A percentile compares a stretch with the other conserved stretches of the same genome.
Evolutionary conservation across 169 alveolate species (phyloP).

Genomic region (Cyclospora cayetanensis): DNA sequence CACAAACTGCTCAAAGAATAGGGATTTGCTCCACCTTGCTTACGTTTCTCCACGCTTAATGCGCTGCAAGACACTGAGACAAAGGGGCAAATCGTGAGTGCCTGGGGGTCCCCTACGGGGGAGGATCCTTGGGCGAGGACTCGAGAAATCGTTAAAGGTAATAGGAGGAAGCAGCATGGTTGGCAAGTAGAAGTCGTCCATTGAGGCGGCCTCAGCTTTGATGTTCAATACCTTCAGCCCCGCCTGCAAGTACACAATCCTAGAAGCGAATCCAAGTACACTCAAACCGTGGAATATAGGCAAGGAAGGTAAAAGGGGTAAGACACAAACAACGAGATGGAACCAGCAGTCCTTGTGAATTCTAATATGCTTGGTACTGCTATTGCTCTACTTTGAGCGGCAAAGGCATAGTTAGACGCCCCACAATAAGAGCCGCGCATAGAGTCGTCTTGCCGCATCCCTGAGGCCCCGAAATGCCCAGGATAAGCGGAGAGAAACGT

Average conservation of each 20-base stretch:
- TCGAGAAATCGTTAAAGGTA: background rate
- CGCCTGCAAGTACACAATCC: background rate
- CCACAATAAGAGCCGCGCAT: slow-evolving; percentile 11
- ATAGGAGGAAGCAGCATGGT: slow-evolving; percentile 1
- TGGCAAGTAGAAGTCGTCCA: slow-evolving; percentile 48
- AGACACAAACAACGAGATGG: background rate
- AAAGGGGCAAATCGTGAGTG: slow-evolving; percentile 1
- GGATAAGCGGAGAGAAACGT: background rate
- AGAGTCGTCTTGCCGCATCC: slow-evolving; percentile 64
- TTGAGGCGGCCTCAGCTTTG: slow-evolving; percentile 35
- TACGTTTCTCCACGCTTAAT: slow-evolving; percentile 23
- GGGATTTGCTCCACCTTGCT: too few relatives aligned
- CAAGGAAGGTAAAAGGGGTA: too few relatives aligned
- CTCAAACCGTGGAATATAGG: background rate
- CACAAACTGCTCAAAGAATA: too few relatives aligned
- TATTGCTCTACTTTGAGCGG: background rate
- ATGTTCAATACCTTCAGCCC: slow-evolving; percentile 7
- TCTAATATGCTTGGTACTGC: background rate
- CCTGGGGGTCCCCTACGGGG: slow-evolving; percentile 58
- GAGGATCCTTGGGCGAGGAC: background rate
- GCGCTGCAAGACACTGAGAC: background rate
- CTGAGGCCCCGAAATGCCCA: slow-evolving; percentile 58
- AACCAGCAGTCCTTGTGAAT: background rate
- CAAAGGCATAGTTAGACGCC: background rate
- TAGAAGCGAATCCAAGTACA: background rate